Evolutionary conservation across 2,329 filamentous ascomycete species (phyloP).

Genomic region (Xylaria sp.): DNA sequence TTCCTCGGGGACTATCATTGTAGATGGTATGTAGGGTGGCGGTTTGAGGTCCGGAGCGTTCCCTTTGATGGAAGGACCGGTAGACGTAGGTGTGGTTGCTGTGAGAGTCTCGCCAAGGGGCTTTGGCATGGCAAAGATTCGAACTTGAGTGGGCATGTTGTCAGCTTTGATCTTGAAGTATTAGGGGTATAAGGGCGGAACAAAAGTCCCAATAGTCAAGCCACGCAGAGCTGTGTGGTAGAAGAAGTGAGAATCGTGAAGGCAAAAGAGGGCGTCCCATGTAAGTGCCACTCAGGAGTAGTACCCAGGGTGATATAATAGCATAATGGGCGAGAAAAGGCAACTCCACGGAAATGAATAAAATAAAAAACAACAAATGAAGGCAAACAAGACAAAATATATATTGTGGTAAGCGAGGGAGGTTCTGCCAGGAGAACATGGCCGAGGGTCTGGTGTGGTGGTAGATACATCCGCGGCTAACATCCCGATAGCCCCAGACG

Average conservation of each 20-base stretch:
- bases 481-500: constrained; percentile 17
- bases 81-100: constrained; percentile 37
- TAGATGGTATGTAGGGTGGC: constrained; percentile 31
- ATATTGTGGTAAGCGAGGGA: constrained; percentile 15
- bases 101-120: constrained; percentile 67
- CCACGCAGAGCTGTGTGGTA: constrained; percentile 85
- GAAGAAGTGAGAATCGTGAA: constrained; percentile 89
- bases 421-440: constrained; percentile 2
- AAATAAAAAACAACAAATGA: neutral
- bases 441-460: constrained; percentile 1
- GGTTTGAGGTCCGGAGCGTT: constrained; percentile 27
- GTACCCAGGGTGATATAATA: constrained; percentile 10
- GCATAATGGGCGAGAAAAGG: constrained; percentile 5
- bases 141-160: constrained; percentile 59
- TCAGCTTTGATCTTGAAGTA: constrained; percentile 38
- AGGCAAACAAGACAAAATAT: constrained; percentile 17
- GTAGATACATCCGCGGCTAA: constrained; percentile 22
- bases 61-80: constrained; percentile 31
- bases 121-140: constrained; percentile 65
- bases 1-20: constrained; percentile 38
- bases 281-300: constrained; percentile 27
- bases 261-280: constrained; percentile 74
- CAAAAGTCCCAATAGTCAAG: constrained; percentile 71
- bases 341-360: constrained; percentile 3
- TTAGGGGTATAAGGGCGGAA: constrained; percentile 72